Percentiles rank a stretch among this genome's conserved stretches.
Evolutionary conservation across 768 basidiomycete species (phyloP).

Genomic region (Amanita thiersii): DNA sequence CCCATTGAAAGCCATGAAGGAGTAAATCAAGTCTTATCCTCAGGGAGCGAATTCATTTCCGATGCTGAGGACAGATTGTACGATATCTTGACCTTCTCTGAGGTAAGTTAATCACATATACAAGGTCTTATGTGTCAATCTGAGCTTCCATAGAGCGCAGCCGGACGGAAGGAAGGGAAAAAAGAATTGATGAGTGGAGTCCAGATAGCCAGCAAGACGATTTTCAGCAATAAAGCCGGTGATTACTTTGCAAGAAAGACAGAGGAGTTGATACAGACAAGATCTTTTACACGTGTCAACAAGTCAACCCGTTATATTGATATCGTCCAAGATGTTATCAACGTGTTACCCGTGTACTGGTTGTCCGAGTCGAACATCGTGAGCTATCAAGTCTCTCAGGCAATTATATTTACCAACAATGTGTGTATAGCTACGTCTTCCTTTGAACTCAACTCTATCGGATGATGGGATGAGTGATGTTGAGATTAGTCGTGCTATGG

Average conservation of each 20-base stretch:
- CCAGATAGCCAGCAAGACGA: conserved; percentile 10
- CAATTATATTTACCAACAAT: not conserved
- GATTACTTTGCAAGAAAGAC: conserved; percentile 27
- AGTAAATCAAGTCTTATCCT: conserved; percentile 26
- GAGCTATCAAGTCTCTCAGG: conserved; percentile 15
- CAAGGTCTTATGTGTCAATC: too few relatives aligned
- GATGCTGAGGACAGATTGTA: conserved; percentile 25
- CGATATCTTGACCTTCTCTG: conserved; percentile 15
- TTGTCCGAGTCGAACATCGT: conserved; percentile 45
- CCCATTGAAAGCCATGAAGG: conserved; percentile 22
- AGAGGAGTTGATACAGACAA: conserved; percentile 23
- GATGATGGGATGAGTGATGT: not conserved
- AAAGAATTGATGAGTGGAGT: conserved; percentile 5
- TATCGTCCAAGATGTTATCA: conserved; percentile 61
- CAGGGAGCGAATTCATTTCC: conserved; percentile 23
- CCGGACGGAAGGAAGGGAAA: not conserved
- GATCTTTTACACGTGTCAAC: conserved; percentile 24
- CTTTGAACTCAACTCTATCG: not conserved
- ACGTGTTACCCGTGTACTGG: conserved; percentile 55
- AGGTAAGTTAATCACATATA: too few relatives aligned
- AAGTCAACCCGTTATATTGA: conserved; percentile 33
- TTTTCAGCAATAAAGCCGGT: conserved; percentile 12
- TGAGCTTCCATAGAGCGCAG: not conserved
- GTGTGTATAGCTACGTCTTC: not conserved
- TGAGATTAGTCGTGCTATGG: conserved; percentile 29